phyloP scores from a whole-genome alignment of 2,329 filamentous ascomycete genomes.

The Pyrenophora teres region DNA sequence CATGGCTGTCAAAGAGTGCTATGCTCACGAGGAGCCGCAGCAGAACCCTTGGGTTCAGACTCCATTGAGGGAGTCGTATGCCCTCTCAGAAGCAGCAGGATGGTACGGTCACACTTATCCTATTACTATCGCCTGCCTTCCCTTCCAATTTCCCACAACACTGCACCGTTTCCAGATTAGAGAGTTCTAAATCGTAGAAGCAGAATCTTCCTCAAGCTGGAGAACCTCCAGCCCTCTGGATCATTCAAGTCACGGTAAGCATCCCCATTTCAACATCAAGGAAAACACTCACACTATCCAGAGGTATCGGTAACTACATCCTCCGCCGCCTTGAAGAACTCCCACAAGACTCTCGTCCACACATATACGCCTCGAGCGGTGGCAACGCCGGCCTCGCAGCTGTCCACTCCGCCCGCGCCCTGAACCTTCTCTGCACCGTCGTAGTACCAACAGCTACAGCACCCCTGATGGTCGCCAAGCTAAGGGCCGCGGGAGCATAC shows the following conservation, averaged over 20 bases:
- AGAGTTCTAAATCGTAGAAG: conserved; percentile 54
- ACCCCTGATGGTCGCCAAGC: conserved; percentile 71
- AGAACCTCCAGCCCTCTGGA: conserved; percentile 81
- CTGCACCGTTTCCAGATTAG: conserved; percentile 20
- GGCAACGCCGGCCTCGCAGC: conserved; percentile 87
- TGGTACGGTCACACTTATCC: conserved; percentile 61
- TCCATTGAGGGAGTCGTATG: conserved; percentile 68
- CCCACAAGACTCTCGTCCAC: conserved; percentile 46
- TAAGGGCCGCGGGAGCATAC: conserved; percentile 68
- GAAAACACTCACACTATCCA: conserved; percentile 14
- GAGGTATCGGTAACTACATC: conserved; percentile 73
- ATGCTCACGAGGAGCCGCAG: conserved; percentile 28
- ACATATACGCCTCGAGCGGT: conserved; percentile 81
- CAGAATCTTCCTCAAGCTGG: conserved; percentile 83
- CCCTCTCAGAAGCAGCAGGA: conserved; percentile 71
- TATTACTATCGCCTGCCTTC: background rate
- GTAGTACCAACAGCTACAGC: conserved; percentile 72
- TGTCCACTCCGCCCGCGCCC: conserved; percentile 69
- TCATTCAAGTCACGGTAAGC: conserved; percentile 75
- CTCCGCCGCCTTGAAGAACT: conserved; percentile 54
- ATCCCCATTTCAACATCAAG: conserved; percentile 1
- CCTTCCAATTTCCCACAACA: background rate
- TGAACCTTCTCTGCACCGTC: conserved; percentile 72
- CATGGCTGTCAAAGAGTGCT: conserved; percentile 35
- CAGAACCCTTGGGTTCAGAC: conserved; percentile 68